Conservation (phyloP, 495 filamentous ascomycete genomes). For the Cryomyces antarcticus region DNA sequence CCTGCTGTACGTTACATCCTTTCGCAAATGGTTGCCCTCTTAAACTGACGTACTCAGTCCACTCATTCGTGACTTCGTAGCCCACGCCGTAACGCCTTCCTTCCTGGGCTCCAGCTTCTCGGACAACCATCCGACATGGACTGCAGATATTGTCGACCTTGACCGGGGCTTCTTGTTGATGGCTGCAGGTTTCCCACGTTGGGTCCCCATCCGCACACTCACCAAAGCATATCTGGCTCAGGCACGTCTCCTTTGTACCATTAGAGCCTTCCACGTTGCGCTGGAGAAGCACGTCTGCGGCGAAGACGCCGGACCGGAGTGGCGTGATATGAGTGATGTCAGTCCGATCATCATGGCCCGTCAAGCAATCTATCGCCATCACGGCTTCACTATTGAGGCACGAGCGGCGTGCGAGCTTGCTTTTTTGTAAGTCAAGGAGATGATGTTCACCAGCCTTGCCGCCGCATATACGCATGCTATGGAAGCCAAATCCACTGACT, state of each 20-base stretch:
- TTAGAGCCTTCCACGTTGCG: constrained; percentile 29
- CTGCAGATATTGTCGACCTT: constrained; percentile 33
- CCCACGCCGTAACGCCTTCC: constrained; percentile 26
- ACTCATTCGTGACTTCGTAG: constrained; percentile 34
- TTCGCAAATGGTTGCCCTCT: neutral
- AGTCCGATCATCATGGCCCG: constrained; percentile 8
- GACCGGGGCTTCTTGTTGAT: constrained; percentile 32
- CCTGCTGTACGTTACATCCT: constrained; percentile 17
- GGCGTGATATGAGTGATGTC: constrained; percentile 9
- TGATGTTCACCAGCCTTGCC: too few species aligned
- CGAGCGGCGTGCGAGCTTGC: constrained; percentile 11
- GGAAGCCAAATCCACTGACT: too few species aligned
- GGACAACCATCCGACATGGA: constrained; percentile 30
- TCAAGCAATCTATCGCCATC: constrained; percentile 4
- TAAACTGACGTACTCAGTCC: constrained; percentile 7
- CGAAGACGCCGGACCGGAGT: constrained; percentile 3
- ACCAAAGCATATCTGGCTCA: constrained; percentile 32
- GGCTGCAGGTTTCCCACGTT: constrained; percentile 30
- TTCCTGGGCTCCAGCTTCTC: constrained; percentile 35
- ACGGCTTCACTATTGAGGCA: constrained; percentile 5
- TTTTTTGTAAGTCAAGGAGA: constrained; percentile 12
- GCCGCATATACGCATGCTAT: too few species aligned
- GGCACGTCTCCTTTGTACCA: constrained; percentile 24
- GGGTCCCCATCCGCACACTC: constrained; percentile 27
- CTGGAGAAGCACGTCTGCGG: constrained; percentile 17